Evolutionary conservation across 2,329 filamentous ascomycete genomes (phyloP).

Genomic region (Eutypella sp.): DNA sequence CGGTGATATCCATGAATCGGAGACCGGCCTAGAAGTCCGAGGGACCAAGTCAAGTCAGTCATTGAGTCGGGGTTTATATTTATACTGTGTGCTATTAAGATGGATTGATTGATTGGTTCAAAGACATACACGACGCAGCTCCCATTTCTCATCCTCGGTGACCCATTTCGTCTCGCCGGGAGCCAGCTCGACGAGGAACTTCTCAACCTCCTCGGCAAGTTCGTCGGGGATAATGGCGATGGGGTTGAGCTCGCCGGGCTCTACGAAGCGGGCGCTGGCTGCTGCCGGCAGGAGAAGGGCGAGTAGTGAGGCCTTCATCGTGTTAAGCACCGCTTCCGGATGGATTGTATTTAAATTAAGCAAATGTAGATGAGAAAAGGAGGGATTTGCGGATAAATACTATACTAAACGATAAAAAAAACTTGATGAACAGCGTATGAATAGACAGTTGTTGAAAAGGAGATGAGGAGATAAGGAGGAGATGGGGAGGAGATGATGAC

Average conservation of each 20-base stretch:
- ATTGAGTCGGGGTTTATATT: too few relatives aligned
- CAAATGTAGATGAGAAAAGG: too few relatives aligned
- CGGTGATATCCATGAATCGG: constrained; percentile 93
- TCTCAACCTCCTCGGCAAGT: constrained; percentile 36
- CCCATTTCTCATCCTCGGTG: constrained; percentile 94
- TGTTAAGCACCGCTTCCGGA: too few relatives aligned
- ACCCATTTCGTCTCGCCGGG: constrained; percentile 82
- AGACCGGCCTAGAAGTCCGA: constrained; percentile 65
- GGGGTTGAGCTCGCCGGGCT: constrained; percentile 45
- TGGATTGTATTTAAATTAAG: too few relatives aligned
- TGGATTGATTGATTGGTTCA: background rate
- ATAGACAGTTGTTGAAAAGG: too few relatives aligned
- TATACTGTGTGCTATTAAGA: too few relatives aligned
- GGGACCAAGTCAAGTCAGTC: too few relatives aligned
- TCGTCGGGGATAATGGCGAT: constrained; percentile 43
- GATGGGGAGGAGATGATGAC: too few relatives aligned
- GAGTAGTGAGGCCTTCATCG: constrained; percentile 44
- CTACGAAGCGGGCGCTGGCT: constrained; percentile 52
- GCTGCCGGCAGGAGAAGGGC: constrained; percentile 49
- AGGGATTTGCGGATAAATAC: too few relatives aligned
- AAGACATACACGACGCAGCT: constrained; percentile 68
- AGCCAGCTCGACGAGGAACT: constrained; percentile 76
- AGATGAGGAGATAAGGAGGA: too few relatives aligned
- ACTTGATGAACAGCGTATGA: too few relatives aligned
- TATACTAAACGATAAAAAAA: too few relatives aligned